A percentile compares a stretch with the other conserved stretches of the same genome.
Evolutionary conservation across 83 land plant species (phyloP).

Genomic region (Diphasiastrum complanatum): DNA sequence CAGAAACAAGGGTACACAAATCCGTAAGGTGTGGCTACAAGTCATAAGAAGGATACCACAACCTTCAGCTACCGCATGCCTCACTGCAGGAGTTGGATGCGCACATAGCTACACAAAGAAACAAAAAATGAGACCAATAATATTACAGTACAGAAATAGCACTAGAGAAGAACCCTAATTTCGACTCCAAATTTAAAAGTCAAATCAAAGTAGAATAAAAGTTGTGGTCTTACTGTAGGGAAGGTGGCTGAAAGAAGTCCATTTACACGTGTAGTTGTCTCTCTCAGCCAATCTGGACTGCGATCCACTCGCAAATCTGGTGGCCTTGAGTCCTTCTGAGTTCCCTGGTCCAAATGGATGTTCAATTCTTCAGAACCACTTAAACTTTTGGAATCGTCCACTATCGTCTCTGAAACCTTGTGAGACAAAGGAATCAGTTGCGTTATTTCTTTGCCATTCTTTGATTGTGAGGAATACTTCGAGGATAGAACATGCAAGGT

Average conservation of each 20-base stretch:
- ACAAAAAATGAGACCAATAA: constrained; percentile 4
- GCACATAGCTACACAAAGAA: constrained; percentile 52
- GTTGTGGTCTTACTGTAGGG: constrained; percentile 54
- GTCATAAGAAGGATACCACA: constrained; percentile 45
- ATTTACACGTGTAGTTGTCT: constrained; percentile 53
- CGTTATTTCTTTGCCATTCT: too few species aligned
- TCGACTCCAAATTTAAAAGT: neutral
- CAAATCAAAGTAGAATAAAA: neutral
- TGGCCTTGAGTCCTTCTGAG: constrained; percentile 1
- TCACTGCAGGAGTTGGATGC: constrained; percentile 63
- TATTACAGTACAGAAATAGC: neutral
- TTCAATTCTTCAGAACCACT: too few species aligned
- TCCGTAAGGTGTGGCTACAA: constrained; percentile 54
- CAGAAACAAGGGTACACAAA: constrained; percentile 62
- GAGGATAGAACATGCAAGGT: neutral
- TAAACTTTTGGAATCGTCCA: too few species aligned
- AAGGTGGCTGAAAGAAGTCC: constrained; percentile 53
- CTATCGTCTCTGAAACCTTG: too few species aligned
- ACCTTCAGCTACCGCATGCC: constrained; percentile 58
- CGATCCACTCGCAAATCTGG: constrained; percentile 42
- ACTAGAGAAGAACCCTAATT: neutral
- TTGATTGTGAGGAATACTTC: too few species aligned
- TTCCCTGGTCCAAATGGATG: too few species aligned
- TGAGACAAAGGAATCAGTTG: too few species aligned
- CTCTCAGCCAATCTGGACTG: constrained; percentile 56